Base-by-base conservation (phyloP, 2,329 filamentous ascomycete genomes). In the Clonostachys rhizophaga region DNA sequence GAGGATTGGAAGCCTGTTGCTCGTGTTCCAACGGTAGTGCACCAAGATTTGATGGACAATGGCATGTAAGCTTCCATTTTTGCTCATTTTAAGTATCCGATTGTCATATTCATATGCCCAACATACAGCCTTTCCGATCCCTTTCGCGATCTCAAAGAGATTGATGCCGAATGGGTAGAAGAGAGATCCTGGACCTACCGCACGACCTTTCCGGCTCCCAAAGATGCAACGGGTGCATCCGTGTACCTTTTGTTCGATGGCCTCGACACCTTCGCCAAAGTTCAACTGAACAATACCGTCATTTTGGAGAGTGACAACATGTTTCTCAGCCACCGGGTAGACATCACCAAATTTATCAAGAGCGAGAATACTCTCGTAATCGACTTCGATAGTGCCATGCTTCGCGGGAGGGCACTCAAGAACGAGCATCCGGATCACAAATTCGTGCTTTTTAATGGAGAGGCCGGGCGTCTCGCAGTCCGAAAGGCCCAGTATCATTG, bases 401-500 rank as follows among this genome's bases (percentile, higher is more conserved):
- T 75, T 17, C 66, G 71, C 50, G 74, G 74, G 5, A 66, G 71
- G 37, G 67, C 74, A 52, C 67, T 79, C 44, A 69, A 76, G 36
- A 64, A 78, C 49, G 62, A 70, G 36, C 69, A 80, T 56, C 54
- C 55, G 9, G 72, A 80, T 50, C 74, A 80, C 55, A 69, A 66
- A 11, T 81, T 76, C 62, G 75, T 61, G 58, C 78, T 58, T 50
- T 79, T 58, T 63, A 76, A 53, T 69, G 77, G 53, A 50, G 79
- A 61, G 44, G 55, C 63, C 33, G 59, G 62, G 35, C 46, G 54
- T 8, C 47, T 56, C 8, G 51, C 53, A 17, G 51, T 55, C 1
- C 66, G 81, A 18, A 85, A 85, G 55, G 78, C 80, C 3, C 81
- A 84, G 57, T 84, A 81, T 54, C 78, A 83, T 54, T 86, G 78